Base-by-base conservation (phyloP, 768 basidiomycete species). In the Serendipita indica region DNA sequence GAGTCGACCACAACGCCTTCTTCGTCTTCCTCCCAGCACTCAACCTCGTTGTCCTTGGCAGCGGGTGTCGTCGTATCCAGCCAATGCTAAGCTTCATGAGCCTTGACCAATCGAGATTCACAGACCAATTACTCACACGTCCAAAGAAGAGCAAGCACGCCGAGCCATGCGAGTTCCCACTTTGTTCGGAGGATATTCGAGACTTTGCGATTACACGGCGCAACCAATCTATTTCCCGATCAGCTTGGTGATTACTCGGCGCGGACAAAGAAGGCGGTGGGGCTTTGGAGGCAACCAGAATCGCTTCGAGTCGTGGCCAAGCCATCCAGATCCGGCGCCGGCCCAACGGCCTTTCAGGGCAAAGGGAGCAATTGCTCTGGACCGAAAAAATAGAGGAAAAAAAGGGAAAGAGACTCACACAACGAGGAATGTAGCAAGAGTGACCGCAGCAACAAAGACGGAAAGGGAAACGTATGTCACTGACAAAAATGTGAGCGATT, bases 401-500 rank as follows among this genome's bases (percentile, higher is more conserved):
- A 54, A 28, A 27, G 27, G 7, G 41, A 43, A 18, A 30, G 32
- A 20, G 22, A 54, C 49, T 16, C 49, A 54, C 49, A 54, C 49
- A 33, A 54, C 49, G 25, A 54, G 49, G 32, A 54, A 54, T 4
- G 32, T 18, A 5, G 49, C 49, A 33, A 54, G 49, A 4, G 49
- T 54, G 10, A 54, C 49, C 2, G 49, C 49, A 16, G 49, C 49
- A 16, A 54, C 49, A 33, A 54, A 54, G 22, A 54, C 49, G 0
- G 49, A 4, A 10, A 54, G 49, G 32, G 49, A 27, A 54, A 54
- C 49, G 32, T 54, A 54, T n/a, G 49, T 54, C n/a, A 54, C 49
- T 54, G 49, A 3, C 7, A n/a, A 2, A 33, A 20, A 27, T n/a
- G 7, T 18, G n/a, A 2, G 5, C 27, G 41, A 25, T n/a, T n/a